These are phyloP conservation scores for Mikania micrantha DNA, from an alignment of 129 eudicot species.

Conservation along the genomic window DNA sequence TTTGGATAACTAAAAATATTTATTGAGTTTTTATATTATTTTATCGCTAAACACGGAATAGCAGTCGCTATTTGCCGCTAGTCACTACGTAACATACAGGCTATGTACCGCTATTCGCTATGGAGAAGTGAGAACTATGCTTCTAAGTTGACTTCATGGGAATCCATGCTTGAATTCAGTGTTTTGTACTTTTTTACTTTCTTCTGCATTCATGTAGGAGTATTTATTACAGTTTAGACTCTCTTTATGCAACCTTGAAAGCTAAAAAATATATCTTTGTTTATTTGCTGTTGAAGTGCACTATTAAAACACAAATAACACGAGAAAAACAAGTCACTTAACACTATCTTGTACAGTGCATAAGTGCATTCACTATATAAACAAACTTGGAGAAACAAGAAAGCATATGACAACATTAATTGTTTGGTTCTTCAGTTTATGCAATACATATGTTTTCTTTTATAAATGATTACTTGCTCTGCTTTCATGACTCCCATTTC, in stretches of 20 bases:
- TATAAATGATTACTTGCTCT: background rate
- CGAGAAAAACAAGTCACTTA: background rate
- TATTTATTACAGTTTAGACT: background rate
- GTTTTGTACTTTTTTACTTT: background rate
- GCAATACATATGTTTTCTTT: background rate
- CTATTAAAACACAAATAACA: background rate
- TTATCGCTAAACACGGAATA: too few relatives aligned
- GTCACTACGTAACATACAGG: too few relatives aligned
- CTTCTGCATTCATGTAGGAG: background rate
- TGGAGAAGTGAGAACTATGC: too few relatives aligned
- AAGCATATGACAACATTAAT: background rate
- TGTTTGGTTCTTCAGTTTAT: background rate
- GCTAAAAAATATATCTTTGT: background rate
- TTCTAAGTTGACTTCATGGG: background rate
- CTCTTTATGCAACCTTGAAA: background rate
- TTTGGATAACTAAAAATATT: too few relatives aligned
- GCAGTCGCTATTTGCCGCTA: too few relatives aligned
- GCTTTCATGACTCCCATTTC: background rate
- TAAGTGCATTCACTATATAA: background rate
- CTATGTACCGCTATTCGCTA: too few relatives aligned
- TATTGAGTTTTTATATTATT: too few relatives aligned
- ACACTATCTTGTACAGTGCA: background rate
- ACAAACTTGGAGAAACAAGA: background rate
- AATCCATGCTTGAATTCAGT: conserved; percentile 4
- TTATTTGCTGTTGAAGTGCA: background rate